Conservation (phyloP, 2,329 filamentous ascomycete species). For the Xylaria polymorpha region DNA sequence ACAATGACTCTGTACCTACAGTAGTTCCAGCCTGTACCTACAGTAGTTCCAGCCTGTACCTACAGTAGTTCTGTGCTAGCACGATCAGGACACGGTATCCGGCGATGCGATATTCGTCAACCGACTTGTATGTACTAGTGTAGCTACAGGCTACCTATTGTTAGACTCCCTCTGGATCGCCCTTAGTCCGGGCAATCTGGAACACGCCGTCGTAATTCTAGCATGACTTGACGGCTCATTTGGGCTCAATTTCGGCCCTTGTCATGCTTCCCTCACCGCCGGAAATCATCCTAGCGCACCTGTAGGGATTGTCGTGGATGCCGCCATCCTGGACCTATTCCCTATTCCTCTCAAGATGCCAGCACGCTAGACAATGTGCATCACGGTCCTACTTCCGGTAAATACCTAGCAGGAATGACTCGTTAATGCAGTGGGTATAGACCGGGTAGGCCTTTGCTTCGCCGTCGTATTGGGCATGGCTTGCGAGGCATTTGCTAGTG, state of each 20-base stretch:
- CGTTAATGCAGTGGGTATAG: slow-evolving; percentile 18
- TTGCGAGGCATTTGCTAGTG: neutral
- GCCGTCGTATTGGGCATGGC: slow-evolving; percentile 10
- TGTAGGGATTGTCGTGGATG: slow-evolving; percentile 12
- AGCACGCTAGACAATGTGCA: slow-evolving; percentile 1
- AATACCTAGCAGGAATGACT: slow-evolving; percentile 6
- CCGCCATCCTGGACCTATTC: slow-evolving; percentile 15
- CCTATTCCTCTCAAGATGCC: slow-evolving; percentile 22
- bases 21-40: too few relatives aligned
- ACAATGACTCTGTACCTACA: too few relatives aligned
- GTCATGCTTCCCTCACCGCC: slow-evolving; percentile 33
- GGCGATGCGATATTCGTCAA: slow-evolving; percentile 1
- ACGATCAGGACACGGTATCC: too few relatives aligned
- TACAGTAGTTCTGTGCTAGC: neutral
- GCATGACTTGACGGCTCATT: slow-evolving; percentile 11
- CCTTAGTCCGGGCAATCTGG: slow-evolving; percentile 6
- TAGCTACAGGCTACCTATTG: slow-evolving; percentile 2
- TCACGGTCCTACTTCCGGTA: slow-evolving; percentile 32
- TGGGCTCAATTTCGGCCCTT: slow-evolving; percentile 14
- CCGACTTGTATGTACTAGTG: neutral
- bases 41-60: too few relatives aligned
- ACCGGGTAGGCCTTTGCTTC: slow-evolving; percentile 2
- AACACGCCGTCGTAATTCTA: slow-evolving; percentile 12
- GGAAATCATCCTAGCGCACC: slow-evolving; percentile 10
- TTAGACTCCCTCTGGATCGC: slow-evolving; percentile 1